Evolutionary conservation across 305 asterid species (phyloP).

Genomic region (Rubia occidens): DNA sequence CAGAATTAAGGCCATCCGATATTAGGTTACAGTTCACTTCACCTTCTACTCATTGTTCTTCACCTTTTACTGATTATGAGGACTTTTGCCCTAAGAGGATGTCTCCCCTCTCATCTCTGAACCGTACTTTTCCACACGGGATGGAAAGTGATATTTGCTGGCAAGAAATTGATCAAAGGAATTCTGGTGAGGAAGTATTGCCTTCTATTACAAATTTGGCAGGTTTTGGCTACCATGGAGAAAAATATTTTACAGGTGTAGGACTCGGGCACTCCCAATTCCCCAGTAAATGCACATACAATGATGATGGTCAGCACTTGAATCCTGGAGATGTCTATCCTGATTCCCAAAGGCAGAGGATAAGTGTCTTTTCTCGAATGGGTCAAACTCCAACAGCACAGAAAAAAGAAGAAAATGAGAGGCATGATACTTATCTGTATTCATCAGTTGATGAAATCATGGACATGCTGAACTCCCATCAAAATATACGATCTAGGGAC

Average conservation of each 20-base stretch:
- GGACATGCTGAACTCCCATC: conserved; percentile 35
- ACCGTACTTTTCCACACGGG: conserved; percentile 17
- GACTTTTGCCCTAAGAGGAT: conserved; percentile 9
- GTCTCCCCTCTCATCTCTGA: conserved; percentile 23
- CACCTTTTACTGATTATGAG: neutral
- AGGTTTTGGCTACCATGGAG: conserved; percentile 16
- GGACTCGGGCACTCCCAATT: conserved; percentile 11
- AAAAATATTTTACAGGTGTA: conserved; percentile 26
- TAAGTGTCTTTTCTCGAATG: conserved; percentile 64
- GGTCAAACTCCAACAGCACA: conserved; percentile 21
- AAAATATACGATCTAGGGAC: conserved; percentile 24
- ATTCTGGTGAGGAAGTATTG: conserved; percentile 18
- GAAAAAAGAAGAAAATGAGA: conserved; percentile 20
- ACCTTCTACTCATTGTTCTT: neutral
- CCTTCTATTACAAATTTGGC: conserved; percentile 19
- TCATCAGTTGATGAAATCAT: conserved; percentile 58
- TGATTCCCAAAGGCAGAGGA: conserved; percentile 26
- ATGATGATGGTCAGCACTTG: conserved; percentile 18
- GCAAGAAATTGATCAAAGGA: conserved; percentile 22
- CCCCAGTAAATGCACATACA: conserved; percentile 12
- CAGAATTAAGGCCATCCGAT: conserved; percentile 25
- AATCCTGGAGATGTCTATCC: conserved; percentile 24
- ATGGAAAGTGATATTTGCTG: conserved; percentile 20
- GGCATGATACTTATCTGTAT: conserved; percentile 27
- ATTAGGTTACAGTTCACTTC: conserved; percentile 22